Percentiles rank a stretch among this genome's conserved stretches.
Evolutionary conservation across 169 alveolate species (phyloP).

Genomic region (Plasmodium coatneyi): DNA sequence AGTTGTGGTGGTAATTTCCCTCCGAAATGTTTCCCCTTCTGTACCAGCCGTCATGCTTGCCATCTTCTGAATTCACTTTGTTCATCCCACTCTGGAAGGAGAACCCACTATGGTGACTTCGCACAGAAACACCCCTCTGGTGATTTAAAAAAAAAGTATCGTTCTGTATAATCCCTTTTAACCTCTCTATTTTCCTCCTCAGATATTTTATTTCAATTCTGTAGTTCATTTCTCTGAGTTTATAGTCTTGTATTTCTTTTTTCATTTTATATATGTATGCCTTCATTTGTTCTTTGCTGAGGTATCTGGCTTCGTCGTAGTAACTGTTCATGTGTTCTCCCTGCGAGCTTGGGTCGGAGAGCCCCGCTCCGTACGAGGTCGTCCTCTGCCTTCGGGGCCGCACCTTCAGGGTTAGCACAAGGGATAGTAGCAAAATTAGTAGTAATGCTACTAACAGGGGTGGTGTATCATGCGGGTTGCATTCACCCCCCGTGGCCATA

Average conservation of each 20-base stretch:
- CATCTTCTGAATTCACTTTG: neutral
- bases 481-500: neutral
- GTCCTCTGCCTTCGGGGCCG: neutral
- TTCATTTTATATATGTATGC: slow-evolving; percentile 65
- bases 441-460: neutral
- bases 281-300: slow-evolving; percentile 54
- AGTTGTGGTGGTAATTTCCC: neutral
- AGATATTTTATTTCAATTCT: slow-evolving; percentile 51
- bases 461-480: neutral
- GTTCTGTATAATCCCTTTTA: slow-evolving; percentile 36
- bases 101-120: neutral
- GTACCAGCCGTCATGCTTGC: neutral
- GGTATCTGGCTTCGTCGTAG: slow-evolving; percentile 51
- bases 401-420: neutral
- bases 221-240: slow-evolving; percentile 30
- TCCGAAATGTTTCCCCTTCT: neutral
- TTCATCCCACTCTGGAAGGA: neutral
- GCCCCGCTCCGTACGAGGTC: neutral
- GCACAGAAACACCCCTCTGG: neutral
- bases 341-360: neutral
- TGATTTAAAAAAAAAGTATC: slow-evolving; percentile 30
- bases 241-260: slow-evolving; percentile 50
- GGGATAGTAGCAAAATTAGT: neutral
- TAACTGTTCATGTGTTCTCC: slow-evolving; percentile 2
- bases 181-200: slow-evolving; percentile 52